phyloP scores from a whole-genome alignment of 352 stramenopile species.

The Halophytophthora batemanensis region DNA sequence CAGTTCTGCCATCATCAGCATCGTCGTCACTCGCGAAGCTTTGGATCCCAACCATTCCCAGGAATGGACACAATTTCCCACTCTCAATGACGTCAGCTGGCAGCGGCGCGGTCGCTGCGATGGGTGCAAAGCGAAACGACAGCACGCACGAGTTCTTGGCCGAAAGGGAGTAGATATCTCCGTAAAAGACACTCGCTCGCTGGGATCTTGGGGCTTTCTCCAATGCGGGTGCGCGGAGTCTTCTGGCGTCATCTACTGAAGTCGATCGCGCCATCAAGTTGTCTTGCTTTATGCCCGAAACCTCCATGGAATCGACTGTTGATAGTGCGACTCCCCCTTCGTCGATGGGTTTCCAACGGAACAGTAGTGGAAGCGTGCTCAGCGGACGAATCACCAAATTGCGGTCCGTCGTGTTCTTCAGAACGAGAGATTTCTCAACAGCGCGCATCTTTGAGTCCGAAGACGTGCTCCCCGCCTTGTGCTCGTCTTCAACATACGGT shows the following conservation, averaged over 20 bases:
- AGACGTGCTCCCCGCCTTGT: background rate
- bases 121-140: slow-evolving; percentile 67
- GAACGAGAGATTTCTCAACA: slow-evolving; percentile 25
- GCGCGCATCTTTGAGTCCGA: slow-evolving; percentile 1
- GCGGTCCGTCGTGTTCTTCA: slow-evolving; percentile 61
- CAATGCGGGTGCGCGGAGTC: slow-evolving; percentile 9
- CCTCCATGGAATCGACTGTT: slow-evolving; percentile 2
- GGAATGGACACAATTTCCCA: slow-evolving; percentile 55
- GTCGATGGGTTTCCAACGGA: slow-evolving; percentile 40
- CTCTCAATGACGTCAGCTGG: slow-evolving; percentile 51
- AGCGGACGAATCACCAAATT: slow-evolving; percentile 61
- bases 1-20: background rate
- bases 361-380: slow-evolving; percentile 65
- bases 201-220: background rate
- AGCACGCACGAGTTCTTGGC: slow-evolving; percentile 47
- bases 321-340: slow-evolving; percentile 1
- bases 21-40: slow-evolving; percentile 35
- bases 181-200: slow-evolving; percentile 44
- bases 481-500: slow-evolving; percentile 18
- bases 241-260: slow-evolving; percentile 29
- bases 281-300: slow-evolving; percentile 6
- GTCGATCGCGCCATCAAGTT: slow-evolving; percentile 25
- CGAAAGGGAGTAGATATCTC: slow-evolving; percentile 39
- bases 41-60: slow-evolving; percentile 75
- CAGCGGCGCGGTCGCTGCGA: slow-evolving; percentile 52